Conservation (phyloP, 140 eudicot genomes). For the Anethum foeniculum region DNA sequence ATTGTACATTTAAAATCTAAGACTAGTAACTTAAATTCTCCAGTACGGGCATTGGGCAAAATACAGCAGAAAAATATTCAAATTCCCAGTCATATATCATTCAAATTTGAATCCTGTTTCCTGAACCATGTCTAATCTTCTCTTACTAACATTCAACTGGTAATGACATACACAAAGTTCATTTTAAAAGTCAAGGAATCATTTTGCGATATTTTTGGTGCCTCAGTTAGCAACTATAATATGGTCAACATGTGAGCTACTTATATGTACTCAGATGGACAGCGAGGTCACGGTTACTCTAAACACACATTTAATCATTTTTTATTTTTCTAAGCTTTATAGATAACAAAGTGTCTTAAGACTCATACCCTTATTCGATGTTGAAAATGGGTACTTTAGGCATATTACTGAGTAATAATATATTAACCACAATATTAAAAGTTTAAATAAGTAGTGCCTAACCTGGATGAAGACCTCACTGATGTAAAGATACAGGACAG, state of each 20-base stretch:
- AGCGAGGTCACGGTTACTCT: neutral
- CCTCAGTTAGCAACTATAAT: neutral
- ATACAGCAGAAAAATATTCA: neutral
- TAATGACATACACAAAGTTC: neutral
- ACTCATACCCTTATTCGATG: neutral
- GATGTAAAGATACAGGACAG: conserved; percentile 47
- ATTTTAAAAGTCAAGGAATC: neutral
- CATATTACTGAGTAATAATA: neutral
- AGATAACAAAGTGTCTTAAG: neutral
- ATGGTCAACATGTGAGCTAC: neutral
- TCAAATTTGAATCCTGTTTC: neutral
- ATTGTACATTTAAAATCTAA: neutral
- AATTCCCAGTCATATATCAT: neutral
- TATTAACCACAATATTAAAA: neutral
- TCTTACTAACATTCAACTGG: neutral
- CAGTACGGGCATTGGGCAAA: neutral
- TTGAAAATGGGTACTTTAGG: neutral
- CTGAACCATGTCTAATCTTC: neutral
- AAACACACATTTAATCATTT: neutral
- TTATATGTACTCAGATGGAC: neutral
- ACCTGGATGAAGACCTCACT: conserved; percentile 76
- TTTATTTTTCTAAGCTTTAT: neutral
- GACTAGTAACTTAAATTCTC: neutral
- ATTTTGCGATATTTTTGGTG: neutral
- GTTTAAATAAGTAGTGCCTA: conserved; percentile 7